Evolutionary conservation across 768 basidiomycete genomes (phyloP), one percentile per base, ranked within the genome.

Genomic region (Hemileccinum impolitum): DNA sequence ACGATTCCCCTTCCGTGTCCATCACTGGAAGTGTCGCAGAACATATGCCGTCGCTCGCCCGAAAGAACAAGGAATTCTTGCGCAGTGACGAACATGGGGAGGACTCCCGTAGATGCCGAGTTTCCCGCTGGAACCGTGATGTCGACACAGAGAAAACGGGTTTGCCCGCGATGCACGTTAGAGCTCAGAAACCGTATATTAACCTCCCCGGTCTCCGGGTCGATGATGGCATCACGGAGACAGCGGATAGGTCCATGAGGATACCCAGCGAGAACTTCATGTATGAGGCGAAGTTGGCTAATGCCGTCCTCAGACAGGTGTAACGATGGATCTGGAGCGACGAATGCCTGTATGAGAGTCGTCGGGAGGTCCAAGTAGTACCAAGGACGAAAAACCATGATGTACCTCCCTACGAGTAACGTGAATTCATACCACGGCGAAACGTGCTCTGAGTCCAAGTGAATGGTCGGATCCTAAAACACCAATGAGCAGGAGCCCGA

Each of bases 271-370:
- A 61, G 49, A 25, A 43, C 32, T 39, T 60, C 60, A 18, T 61
- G 60, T 11, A 61, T 50, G n/a, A 61, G 60, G 5, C 23, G 48
- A 39, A 62, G 53, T 31, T 41, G 51, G 18, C 18, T 25, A 19
- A 6, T 30, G 21, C 43, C 40, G 8, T 19, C 12, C 13, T 39
- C 31, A 18, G 43, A 17, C 19, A 6, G 28, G n/a, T 26, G n/a
- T 6, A 12, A 8, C 19, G 7, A 35, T 36, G 51, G 3, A 8
- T 57, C 38, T 7, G 57, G 60, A 11, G 21, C 19, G 21, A 48
- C 36, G 25, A 63, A 60, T n/a, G 42, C 54, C 13, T 61, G 60
- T 26, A 62, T 48, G 17, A 59, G 57, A 13, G 53, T 53, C 38
- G 26, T 37, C 3, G 48, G 50, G 45, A 44, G 51, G 10, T 47